These are phyloP conservation scores for Linum trigynum DNA, from an alignment of 345 rosid species.

Conservation along the genomic window DNA sequence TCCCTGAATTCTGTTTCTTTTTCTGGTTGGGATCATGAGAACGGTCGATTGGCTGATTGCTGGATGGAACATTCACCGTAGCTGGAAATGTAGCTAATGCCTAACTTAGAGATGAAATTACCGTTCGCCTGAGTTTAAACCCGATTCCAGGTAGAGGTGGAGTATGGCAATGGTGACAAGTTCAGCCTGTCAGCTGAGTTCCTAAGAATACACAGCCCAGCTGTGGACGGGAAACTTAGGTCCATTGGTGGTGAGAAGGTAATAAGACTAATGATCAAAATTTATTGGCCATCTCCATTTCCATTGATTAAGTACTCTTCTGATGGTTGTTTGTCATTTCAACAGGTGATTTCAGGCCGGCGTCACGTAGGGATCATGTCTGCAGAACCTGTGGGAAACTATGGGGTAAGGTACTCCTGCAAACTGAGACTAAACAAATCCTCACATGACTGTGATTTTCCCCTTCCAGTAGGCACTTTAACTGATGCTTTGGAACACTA, in stretches of 20 bases:
- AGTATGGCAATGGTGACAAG: slow-evolving; percentile 51
- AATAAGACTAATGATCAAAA: background rate
- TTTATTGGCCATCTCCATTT: background rate
- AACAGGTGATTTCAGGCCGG: slow-evolving; percentile 69
- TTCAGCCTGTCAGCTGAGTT: slow-evolving; percentile 66
- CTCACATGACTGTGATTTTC: background rate
- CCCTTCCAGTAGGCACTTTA: background rate
- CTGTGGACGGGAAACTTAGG: slow-evolving; percentile 82
- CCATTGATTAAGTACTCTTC: background rate
- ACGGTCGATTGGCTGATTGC: no score
- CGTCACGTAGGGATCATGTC: slow-evolving; percentile 92
- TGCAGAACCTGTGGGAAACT: slow-evolving; percentile 89
- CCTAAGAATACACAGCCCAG: slow-evolving; percentile 68
- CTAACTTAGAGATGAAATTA: background rate
- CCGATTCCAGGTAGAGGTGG: slow-evolving; percentile 60
- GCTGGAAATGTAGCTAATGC: background rate
- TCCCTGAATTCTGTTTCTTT: background rate
- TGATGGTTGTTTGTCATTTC: background rate
- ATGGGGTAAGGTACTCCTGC: slow-evolving; percentile 73
- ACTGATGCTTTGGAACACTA: background rate
- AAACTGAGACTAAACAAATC: background rate
- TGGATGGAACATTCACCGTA: no score
- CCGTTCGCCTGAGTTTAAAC: background rate
- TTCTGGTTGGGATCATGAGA: background rate
- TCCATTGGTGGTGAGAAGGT: slow-evolving; percentile 88